Evolutionary conservation across 1,139 yeast species (phyloP).

Genomic region (Sugiyamaella japonica): DNA sequence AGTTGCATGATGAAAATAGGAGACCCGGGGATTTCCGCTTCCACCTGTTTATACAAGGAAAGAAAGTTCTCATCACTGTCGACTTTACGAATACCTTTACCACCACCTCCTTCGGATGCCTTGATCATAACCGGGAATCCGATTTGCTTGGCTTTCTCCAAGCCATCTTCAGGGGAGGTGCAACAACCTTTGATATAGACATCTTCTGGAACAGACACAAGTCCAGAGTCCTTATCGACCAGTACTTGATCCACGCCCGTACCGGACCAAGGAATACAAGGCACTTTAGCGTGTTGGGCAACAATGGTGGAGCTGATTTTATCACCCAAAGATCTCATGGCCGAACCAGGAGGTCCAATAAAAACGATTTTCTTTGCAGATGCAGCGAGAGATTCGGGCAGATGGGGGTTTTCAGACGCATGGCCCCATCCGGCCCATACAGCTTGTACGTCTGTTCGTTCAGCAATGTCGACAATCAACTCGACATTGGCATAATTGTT

Average conservation of each 20-base stretch:
- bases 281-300: slow-evolving; percentile 96
- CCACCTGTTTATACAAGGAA: slow-evolving; percentile 88
- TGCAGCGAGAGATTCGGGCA: slow-evolving; percentile 91
- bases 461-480: slow-evolving; percentile 93
- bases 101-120: slow-evolving; percentile 99
- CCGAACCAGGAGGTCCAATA: slow-evolving; percentile 98
- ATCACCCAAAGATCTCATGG: slow-evolving; percentile 99
- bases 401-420: slow-evolving; percentile 93
- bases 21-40: slow-evolving; percentile 94
- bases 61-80: slow-evolving; percentile 87
- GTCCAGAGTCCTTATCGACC: slow-evolving; percentile 63
- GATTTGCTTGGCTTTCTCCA: slow-evolving; percentile 68
- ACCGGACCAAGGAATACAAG: slow-evolving; percentile 99
- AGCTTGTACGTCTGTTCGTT: slow-evolving; percentile 93
- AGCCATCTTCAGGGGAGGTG: slow-evolving; percentile 76
- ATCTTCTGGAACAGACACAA: slow-evolving; percentile 85
- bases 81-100: slow-evolving; percentile 98
- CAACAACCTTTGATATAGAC: slow-evolving; percentile 89
- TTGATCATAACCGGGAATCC: slow-evolving; percentile 95
- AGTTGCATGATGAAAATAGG: slow-evolving; percentile 95
- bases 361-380: slow-evolving; percentile 86
- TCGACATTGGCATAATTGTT: slow-evolving; percentile 98
- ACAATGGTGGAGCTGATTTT: slow-evolving; percentile 96
- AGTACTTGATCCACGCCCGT: slow-evolving; percentile 86
- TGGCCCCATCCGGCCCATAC: slow-evolving; percentile 99